Percentiles rank a stretch among this genome's conserved stretches.
Conservation (phyloP, 2,329 filamentous ascomycete genomes). For the Exophiala alcalophila region DNA sequence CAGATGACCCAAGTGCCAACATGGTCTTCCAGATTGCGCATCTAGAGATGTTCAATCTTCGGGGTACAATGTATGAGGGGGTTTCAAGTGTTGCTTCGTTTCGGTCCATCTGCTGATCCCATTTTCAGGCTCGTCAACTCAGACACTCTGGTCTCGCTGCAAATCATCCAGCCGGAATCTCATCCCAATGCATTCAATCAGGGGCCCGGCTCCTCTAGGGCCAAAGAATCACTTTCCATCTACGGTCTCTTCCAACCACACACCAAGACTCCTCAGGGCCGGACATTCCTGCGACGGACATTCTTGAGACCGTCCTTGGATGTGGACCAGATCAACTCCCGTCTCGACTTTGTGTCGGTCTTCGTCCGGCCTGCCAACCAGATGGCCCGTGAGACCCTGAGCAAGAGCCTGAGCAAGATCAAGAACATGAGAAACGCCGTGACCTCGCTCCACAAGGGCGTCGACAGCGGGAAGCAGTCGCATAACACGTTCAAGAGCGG, state of each 20-base stretch:
- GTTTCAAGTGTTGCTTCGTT: too few relatives aligned
- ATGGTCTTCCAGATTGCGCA: slow-evolving; percentile 58
- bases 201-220: slow-evolving; percentile 61
- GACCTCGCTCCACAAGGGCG: slow-evolving; percentile 71
- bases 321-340: slow-evolving; percentile 63
- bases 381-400: slow-evolving; percentile 54
- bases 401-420: slow-evolving; percentile 63
- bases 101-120: not conserved
- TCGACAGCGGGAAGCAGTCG: slow-evolving; percentile 54
- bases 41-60: slow-evolving; percentile 73
- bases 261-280: slow-evolving; percentile 76
- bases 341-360: slow-evolving; percentile 66
- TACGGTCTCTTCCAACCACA: slow-evolving; percentile 78
- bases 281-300: slow-evolving; percentile 66
- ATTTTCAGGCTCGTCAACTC: slow-evolving; percentile 72
- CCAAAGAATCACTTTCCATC: slow-evolving; percentile 78
- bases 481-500: slow-evolving; percentile 59
- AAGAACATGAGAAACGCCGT: slow-evolving; percentile 72
- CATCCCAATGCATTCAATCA: slow-evolving; percentile 79
- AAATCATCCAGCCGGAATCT: slow-evolving; percentile 77
- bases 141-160: slow-evolving; percentile 77
- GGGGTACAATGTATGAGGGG: slow-evolving; percentile 57
- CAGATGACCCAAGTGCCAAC: slow-evolving; percentile 55
- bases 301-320: slow-evolving; percentile 78
- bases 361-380: slow-evolving; percentile 68